Evolutionary conservation across 1,284 basidiomycete genomes (phyloP), one percentile per base, ranked within the genome.

Genomic region (Peniophora sp.): DNA sequence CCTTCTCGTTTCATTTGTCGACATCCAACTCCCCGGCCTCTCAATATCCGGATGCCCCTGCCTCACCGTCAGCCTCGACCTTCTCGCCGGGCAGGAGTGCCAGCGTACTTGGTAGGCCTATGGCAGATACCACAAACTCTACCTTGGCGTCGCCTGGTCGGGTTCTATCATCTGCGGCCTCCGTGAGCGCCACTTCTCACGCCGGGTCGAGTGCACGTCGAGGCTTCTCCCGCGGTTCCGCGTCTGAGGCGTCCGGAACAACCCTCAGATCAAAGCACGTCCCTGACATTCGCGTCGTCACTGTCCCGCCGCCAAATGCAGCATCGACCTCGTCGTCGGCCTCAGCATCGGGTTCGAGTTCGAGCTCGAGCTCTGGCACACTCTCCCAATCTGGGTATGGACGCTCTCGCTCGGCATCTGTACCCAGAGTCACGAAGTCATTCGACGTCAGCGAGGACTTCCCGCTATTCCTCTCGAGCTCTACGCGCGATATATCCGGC

Each of bases 381-480:
- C 12, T 32, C 27, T 32, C 27, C 6, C 27, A 32, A 12, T 32
- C 27, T 32, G 27, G 27, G 27, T 32, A 32, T 45, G 47, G 24
- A 15, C 46, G 48, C 15, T 49, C n/a, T 22, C 61, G 32, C 50
- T 17, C 51, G 37, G 58, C 57, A 36, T 18, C 53, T 14, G 23
- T 46, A 39, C 34, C 15, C 43, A 24, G 3, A 15, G 24, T 5
- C 2, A 34, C 5, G 45, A 50, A 23, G 12, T 23, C 47, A 2
- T 56, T 57, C 49, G 50, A 57, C 22, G 47, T 57, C 14, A 24
- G 49, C 23, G 50, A 55, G 5, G 57, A 58, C 41, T 58, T 58
- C 60, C 68, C 78, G 20, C 74, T 78, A 54, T 81, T 80, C 12
- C 64, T 72, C 50, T 81, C 82, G 56, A 81, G 82, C 62, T 75